Conservation (phyloP, 345 rosid species). For the Theobroma cacao region DNA sequence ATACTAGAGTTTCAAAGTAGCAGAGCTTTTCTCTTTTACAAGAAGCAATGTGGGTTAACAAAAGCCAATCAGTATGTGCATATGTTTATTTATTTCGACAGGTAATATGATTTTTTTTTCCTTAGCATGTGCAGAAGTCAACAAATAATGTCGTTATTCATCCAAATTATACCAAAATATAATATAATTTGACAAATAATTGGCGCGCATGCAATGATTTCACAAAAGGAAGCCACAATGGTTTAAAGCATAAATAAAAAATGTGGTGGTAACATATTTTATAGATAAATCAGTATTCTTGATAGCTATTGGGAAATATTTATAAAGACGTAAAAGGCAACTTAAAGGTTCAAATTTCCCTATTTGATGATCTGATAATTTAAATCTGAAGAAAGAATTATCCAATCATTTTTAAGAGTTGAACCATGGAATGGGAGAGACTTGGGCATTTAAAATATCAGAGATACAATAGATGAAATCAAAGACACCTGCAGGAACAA, state of each 20-base stretch:
- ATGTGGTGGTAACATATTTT: background rate
- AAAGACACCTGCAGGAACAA: background rate
- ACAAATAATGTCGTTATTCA: background rate
- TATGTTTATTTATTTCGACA: background rate
- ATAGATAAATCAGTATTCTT: background rate
- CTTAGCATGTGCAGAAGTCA: conserved; percentile 5
- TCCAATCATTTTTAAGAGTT: background rate
- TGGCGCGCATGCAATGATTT: background rate
- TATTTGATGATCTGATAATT: background rate
- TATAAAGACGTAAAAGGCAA: background rate
- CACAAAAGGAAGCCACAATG: background rate
- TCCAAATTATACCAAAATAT: background rate
- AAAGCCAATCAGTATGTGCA: background rate
- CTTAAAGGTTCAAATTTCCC: background rate
- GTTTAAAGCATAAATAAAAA: background rate
- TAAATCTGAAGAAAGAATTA: background rate
- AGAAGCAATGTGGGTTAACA: background rate
- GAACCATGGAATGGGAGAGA: background rate
- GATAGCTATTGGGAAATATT: background rate
- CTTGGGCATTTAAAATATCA: background rate
- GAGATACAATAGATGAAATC: background rate
- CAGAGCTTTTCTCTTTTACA: background rate
- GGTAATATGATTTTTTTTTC: background rate
- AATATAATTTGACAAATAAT: background rate
- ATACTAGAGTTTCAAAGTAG: background rate